phyloP scores from a whole-genome alignment of 163 green algal species.

The Scenedesmus sp. region DNA sequence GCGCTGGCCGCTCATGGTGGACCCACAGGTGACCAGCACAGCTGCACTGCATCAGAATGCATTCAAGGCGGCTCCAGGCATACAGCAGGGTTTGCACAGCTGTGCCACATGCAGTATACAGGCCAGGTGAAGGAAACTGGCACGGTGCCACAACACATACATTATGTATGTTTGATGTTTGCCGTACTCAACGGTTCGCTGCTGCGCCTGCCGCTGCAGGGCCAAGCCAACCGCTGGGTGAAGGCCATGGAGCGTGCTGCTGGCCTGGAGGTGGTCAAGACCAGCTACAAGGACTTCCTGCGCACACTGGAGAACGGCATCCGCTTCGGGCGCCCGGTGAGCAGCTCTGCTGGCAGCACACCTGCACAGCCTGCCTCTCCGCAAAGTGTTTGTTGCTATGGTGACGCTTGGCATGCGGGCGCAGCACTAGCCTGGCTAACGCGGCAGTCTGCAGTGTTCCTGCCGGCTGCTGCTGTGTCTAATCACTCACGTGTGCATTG shows the following conservation, averaged over 20 bases:
- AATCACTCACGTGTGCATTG: neutral
- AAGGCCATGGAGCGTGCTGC: slow-evolving; percentile 82
- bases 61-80: too few species aligned
- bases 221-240: slow-evolving; percentile 89
- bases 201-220: slow-evolving; percentile 67
- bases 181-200: neutral
- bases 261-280: slow-evolving; percentile 87
- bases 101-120: too few species aligned
- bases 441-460: neutral
- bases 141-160: too few species aligned
- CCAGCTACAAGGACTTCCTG: slow-evolving; percentile 84
- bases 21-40: slow-evolving; percentile 69
- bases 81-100: neutral
- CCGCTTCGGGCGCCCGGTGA: slow-evolving; percentile 63
- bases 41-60: neutral
- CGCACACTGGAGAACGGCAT: slow-evolving; percentile 84
- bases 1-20: slow-evolving; percentile 87
- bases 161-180: neutral
- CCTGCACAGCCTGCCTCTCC: neutral
- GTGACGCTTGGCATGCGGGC: neutral
- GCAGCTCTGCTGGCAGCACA: slow-evolving; percentile 22
- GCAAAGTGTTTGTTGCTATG: neutral
- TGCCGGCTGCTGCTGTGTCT: neutral
- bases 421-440: neutral
- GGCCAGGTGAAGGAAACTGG: too few species aligned